Evolutionary conservation across 164 flowering plant genomes (phyloP).

Genomic region (Nymphaea colorata): DNA sequence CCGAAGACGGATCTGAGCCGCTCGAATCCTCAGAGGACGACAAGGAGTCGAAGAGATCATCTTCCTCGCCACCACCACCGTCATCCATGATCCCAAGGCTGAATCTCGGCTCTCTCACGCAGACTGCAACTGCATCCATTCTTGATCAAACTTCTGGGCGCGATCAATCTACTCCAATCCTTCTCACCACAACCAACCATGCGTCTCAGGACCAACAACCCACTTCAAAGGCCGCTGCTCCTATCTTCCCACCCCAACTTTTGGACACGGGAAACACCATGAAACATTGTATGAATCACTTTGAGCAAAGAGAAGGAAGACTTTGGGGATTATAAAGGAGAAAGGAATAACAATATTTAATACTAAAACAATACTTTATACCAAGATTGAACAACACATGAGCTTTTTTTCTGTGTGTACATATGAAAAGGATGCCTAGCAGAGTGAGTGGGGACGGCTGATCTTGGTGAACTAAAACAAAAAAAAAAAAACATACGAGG

Average conservation of each 20-base stretch:
- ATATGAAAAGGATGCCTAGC: not conserved
- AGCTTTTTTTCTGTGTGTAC: not conserved
- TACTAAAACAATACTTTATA: not conserved
- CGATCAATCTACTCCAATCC: not conserved
- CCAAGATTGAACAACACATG: constrained; percentile 8
- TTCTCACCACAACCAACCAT: not conserved
- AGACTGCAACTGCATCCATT: not conserved
- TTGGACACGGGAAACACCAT: not conserved
- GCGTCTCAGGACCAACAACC: constrained; percentile 3
- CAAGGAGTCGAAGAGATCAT: constrained; percentile 13
- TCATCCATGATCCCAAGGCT: constrained; percentile 11
- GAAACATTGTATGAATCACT: not conserved
- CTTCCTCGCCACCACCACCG: constrained; percentile 16
- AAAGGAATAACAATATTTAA: not conserved
- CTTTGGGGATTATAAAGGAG: not conserved
- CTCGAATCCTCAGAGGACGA: constrained; percentile 22
- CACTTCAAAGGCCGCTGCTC: not conserved
- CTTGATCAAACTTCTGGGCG: not conserved
- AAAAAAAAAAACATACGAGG: not conserved
- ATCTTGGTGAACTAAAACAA: not conserved
- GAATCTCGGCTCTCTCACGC: not conserved
- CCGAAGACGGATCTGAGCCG: constrained; percentile 19
- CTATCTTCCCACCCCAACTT: not conserved
- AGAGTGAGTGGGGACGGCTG: not conserved
- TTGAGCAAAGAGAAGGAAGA: not conserved